These are phyloP conservation scores for Pseudopithomyces chartarum DNA, from an alignment of 2,329 filamentous ascomycete genomes.

Conservation along the genomic window DNA sequence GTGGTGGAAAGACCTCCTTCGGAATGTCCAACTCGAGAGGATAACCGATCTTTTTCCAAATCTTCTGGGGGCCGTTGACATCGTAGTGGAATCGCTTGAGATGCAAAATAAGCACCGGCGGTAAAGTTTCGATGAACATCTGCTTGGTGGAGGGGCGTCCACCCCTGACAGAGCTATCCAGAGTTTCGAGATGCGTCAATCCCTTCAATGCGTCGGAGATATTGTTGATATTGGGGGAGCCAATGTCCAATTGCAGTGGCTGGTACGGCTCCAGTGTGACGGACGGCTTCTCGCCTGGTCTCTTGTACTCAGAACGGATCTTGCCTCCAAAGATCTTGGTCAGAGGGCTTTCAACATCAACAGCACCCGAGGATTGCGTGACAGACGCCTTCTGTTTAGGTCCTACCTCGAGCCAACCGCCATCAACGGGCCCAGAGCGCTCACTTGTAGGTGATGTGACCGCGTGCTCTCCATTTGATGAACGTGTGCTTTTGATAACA, in stretches of 20 bases:
- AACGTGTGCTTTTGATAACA: constrained; percentile 65
- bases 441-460: constrained; percentile 53
- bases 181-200: constrained; percentile 79
- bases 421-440: constrained; percentile 53
- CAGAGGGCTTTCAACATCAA: constrained; percentile 76
- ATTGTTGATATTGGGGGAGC: constrained; percentile 81
- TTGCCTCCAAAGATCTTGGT: constrained; percentile 95
- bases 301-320: constrained; percentile 84
- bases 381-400: constrained; percentile 86
- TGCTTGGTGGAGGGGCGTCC: constrained; percentile 87
- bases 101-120: constrained; percentile 90
- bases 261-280: constrained; percentile 94
- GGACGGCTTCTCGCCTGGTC: constrained; percentile 85
- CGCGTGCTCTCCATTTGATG: constrained; percentile 28
- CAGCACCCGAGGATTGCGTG: constrained; percentile 81
- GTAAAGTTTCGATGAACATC: constrained; percentile 88
- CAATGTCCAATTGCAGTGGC: constrained; percentile 92
- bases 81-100: constrained; percentile 98
- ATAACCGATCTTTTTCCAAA: constrained; percentile 98
- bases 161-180: constrained; percentile 81
- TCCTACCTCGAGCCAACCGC: constrained; percentile 94
- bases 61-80: constrained; percentile 87
- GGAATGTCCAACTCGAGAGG: constrained; percentile 94
- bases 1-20: constrained; percentile 81
- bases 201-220: constrained; percentile 89